phyloP scores from a whole-genome alignment of 208 protist genomes.

The Trypanosoma melophagium region DNA sequence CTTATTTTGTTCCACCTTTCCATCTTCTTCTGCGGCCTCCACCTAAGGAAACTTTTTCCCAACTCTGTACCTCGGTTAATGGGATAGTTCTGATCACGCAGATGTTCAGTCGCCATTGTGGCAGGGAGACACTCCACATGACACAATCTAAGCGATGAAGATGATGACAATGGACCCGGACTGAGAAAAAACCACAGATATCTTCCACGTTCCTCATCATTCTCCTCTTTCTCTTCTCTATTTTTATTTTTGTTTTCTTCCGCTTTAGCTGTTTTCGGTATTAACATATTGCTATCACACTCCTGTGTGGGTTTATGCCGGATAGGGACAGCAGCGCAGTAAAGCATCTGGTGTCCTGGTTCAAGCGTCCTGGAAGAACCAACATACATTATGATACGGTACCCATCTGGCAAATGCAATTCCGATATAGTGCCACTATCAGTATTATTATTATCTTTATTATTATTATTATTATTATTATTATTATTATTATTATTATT shows the following conservation, averaged over 20 bases:
- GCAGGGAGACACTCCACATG: conserved; percentile 7
- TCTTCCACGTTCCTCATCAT: not conserved
- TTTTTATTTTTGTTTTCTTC: conserved; percentile 6
- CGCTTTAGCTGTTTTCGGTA: not conserved
- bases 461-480: not conserved
- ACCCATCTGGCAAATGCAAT: not conserved
- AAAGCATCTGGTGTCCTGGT: not conserved
- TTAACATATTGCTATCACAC: not conserved
- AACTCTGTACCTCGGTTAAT: conserved; percentile 1
- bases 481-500: conserved; percentile 2
- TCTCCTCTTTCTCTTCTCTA: not conserved
- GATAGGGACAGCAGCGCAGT: conserved; percentile 5
- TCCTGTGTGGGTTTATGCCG: not conserved
- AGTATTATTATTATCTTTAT: not conserved
- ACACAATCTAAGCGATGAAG: not conserved
- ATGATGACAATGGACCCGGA: not conserved
- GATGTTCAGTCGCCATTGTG: not conserved
- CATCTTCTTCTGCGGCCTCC: no score
- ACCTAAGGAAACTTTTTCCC: not conserved
- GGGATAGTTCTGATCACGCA: not conserved
- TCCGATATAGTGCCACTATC: not conserved
- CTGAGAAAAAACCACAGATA: conserved; percentile 20
- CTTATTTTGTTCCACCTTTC: no score
- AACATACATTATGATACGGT: conserved; percentile 4
- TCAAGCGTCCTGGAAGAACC: not conserved